Evolutionary conservation across 306 rosid genomes (phyloP).

Genomic region (Gastrolobium bilobum): DNA sequence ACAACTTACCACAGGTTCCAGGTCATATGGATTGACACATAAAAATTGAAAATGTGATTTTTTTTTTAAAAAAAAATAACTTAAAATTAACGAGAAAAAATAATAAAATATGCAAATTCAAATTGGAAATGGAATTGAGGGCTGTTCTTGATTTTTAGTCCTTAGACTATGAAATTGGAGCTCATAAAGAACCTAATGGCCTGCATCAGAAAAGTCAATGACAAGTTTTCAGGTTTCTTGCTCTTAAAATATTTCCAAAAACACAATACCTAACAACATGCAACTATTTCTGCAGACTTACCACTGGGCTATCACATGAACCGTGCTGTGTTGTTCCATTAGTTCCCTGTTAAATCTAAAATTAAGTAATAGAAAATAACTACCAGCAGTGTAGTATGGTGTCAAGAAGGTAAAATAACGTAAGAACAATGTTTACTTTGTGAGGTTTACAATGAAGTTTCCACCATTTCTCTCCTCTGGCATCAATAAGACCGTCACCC

Average conservation of each 20-base stretch:
- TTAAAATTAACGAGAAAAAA: too few relatives aligned
- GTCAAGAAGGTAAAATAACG: background rate
- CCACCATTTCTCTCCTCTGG: conserved; percentile 83
- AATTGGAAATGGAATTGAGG: conserved; percentile 63
- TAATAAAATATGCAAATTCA: background rate
- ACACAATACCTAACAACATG: background rate
- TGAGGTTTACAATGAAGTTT: conserved; percentile 67
- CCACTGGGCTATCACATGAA: conserved; percentile 73
- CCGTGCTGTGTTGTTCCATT: conserved; percentile 49
- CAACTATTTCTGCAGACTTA: conserved; percentile 45
- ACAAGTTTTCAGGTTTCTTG: background rate
- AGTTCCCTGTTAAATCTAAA: conserved; percentile 52
- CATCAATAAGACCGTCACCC: conserved; percentile 70
- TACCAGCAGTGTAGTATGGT: background rate
- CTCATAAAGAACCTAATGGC: conserved; percentile 62
- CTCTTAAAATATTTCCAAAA: background rate
- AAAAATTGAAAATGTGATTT: too few relatives aligned
- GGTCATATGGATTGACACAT: too few relatives aligned
- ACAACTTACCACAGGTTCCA: too few relatives aligned
- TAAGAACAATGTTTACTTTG: conserved; percentile 47
- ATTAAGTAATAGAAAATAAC: conserved; percentile 1
- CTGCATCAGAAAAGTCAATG: conserved; percentile 35
- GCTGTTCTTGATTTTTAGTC: conserved; percentile 61
- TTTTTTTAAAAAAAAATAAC: too few relatives aligned
- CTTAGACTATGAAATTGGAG: conserved; percentile 54